phyloP scores from a whole-genome alignment of 164 flowering plant species.

The Santalum album region DNA sequence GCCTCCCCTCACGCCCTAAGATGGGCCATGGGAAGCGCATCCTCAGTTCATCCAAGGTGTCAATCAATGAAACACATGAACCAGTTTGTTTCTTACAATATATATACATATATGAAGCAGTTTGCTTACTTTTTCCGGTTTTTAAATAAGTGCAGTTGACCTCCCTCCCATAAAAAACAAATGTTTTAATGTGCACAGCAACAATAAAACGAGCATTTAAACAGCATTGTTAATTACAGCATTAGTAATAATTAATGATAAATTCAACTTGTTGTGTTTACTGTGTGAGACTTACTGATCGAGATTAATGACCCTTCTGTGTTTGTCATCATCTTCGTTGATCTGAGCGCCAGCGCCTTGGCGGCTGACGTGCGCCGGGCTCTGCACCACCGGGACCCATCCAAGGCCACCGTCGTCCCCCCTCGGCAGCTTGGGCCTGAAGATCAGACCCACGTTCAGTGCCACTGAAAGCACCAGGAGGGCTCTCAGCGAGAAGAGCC shows the following conservation, averaged over 20 bases:
- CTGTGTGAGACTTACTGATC: constrained; percentile 81
- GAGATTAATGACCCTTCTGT: constrained; percentile 42
- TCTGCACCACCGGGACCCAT: not conserved
- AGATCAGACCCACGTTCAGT: constrained; percentile 27
- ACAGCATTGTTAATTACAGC: not conserved
- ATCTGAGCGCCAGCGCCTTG: not conserved
- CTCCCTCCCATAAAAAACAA: too few relatives aligned
- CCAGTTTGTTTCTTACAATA: too few relatives aligned
- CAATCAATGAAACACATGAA: too few relatives aligned
- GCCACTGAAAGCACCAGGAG: constrained; percentile 46
- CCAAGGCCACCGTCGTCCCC: not conserved
- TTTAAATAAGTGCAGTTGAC: too few relatives aligned
- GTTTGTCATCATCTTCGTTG: constrained; percentile 7
- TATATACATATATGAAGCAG: too few relatives aligned
- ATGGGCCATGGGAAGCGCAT: too few relatives aligned
- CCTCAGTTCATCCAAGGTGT: too few relatives aligned
- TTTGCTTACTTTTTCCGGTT: too few relatives aligned
- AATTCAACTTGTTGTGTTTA: not conserved
- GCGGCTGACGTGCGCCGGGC: not conserved
- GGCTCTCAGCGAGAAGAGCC: constrained; percentile 20
- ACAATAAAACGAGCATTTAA: not conserved
- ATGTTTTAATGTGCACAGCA: too few relatives aligned
- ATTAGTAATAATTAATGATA: not conserved
- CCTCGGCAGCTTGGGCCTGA: not conserved
- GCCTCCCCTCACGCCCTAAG: too few relatives aligned